These are phyloP conservation scores for Ophiostoma himal-ulmi DNA, from an alignment of 2,329 filamentous ascomycete species.

Conservation along the genomic window DNA sequence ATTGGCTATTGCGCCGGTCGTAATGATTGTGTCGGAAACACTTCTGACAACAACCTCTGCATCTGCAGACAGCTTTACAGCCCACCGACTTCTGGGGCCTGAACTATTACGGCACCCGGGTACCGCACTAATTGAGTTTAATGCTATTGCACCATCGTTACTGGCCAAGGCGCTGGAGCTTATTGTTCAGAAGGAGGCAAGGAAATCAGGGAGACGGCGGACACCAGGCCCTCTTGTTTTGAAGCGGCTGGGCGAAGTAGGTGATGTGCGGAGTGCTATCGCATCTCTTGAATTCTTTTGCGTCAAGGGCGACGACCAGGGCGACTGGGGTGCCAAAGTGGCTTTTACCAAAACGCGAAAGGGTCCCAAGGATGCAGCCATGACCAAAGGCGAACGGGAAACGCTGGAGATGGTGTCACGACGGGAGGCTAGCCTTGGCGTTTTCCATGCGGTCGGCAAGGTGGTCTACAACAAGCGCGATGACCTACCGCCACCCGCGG, in stretches of 20 bases:
- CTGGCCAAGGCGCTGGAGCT: constrained; percentile 78
- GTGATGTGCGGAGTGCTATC: constrained; percentile 88
- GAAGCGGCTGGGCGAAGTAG: constrained; percentile 73
- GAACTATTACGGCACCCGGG: constrained; percentile 78
- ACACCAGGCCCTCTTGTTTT: constrained; percentile 75
- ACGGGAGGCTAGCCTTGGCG: constrained; percentile 81
- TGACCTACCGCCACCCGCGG: constrained; percentile 40
- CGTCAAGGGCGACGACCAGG: constrained; percentile 67
- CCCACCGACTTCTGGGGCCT: constrained; percentile 79
- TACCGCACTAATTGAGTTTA: constrained; percentile 81
- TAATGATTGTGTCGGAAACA: constrained; percentile 90
- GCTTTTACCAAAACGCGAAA: constrained; percentile 64
- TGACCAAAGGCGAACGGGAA: constrained; percentile 74
- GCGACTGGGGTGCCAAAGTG: constrained; percentile 69
- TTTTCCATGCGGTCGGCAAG: constrained; percentile 94
- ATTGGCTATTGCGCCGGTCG: constrained; percentile 60
- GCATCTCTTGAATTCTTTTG: constrained; percentile 90
- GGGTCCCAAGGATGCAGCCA: constrained; percentile 46
- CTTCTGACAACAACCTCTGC: constrained; percentile 78
- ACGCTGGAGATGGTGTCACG: constrained; percentile 76
- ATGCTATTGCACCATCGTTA: constrained; percentile 79
- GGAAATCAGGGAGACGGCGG: constrained; percentile 65
- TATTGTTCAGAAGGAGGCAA: constrained; percentile 77
- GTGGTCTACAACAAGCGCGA: constrained; percentile 93
- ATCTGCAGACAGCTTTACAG: constrained; percentile 84